Base-by-base conservation (phyloP, 345 rosid genomes). In the Balakata baccata region DNA sequence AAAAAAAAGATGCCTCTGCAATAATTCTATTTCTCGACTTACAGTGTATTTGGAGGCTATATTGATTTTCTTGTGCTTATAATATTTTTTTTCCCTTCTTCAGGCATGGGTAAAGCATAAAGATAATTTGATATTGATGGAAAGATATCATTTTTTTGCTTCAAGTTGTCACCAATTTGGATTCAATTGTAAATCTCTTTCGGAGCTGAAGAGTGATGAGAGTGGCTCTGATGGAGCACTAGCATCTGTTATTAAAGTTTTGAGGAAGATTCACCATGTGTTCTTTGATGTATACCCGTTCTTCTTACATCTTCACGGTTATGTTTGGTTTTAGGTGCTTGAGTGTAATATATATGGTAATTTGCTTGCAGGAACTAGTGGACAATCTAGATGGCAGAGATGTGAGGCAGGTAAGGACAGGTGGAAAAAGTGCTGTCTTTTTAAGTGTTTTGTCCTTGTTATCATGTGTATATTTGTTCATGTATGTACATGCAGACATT, bases 111-210 rank as follows among this genome's bases (percentile, higher is more conserved):
- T 77, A 11, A 88, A 84, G 79, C 97, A 95, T 66, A 90, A 81
- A 77, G 97, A 91, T 69, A 95, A 95, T 81, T 67, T 95, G 88
- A 87, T 95, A 50, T 71, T 88, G 82, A 92, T 92, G 88, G 97
- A 92, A 80, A 85, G 98, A 82, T 92, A 92, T 64, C 98, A 92
- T 73, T 94, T 84, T 80, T 94, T 94, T 41, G 89, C 92, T 68
- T 94, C 97, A 46, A 94, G 98, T 76, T 90, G 99, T 84, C 88
- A 46, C n/a, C 99, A 94, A 81, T 94, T 86, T 77, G 93, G 90
- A 66, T 89, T 78, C 82, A 75, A 69, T 13, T 87, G 81, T 73
- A 81, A 79, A 81, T 94, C 98, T 51, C 87, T 94, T 56, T 90
- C 97, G 1, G 85, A 92, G 86, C 74, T 87, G 83, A 86, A 86